Evolutionary conservation across 352 stramenopile species (phyloP), one percentile per base, ranked within the genome.

Genomic region (Pythium sukuiense): DNA sequence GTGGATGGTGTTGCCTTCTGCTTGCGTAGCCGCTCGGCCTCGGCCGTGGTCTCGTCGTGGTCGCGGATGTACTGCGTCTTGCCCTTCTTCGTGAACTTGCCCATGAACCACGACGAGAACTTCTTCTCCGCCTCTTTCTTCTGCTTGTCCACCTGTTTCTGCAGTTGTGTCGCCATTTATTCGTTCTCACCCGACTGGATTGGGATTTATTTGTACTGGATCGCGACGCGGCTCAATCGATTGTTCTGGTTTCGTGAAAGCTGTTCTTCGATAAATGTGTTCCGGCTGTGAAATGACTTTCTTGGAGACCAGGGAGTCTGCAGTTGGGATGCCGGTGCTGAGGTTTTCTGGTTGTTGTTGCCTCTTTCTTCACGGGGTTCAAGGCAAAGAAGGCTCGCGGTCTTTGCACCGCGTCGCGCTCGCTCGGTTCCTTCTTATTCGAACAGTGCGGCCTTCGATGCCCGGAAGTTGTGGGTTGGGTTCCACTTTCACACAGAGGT

Each of bases 21-120:
- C n/a, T 74, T 71, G 20, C 76, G 73, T 46, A 68, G 54, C 24
- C 70, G 72, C 29, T 80, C 68, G 26, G 61, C 72, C 37, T 85
- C 73, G 52, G 73, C 77, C 27, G 65, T 59, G 43, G 76, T 68
- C 46, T 88, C 81, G 61, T 90, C 82, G 41, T 89, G 77, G 41
- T 89, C 80, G 30, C 77, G 77, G 30, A 89, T 62, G 59, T 81
- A 70, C 62, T 82, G 72, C 20, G 81, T 89, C 63, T 73, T 73
- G 49, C 46, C 24, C 20, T 76, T 78, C 65, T 88, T 89, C 35
- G 70, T 75, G 61, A 92, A 89, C 58, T 83, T 87, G 70, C 71
- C 76, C 26, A 90, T 72, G 64, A 92, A 85, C 83, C 83, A 92
- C 39, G 78, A 85, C 50, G 80, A 76, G 49, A 89, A 71, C 57